A percentile compares a stretch with the other conserved stretches of the same genome.
phyloP scores from a whole-genome alignment of 1,284 basidiomycete species.

The Crepidotus sp. region DNA sequence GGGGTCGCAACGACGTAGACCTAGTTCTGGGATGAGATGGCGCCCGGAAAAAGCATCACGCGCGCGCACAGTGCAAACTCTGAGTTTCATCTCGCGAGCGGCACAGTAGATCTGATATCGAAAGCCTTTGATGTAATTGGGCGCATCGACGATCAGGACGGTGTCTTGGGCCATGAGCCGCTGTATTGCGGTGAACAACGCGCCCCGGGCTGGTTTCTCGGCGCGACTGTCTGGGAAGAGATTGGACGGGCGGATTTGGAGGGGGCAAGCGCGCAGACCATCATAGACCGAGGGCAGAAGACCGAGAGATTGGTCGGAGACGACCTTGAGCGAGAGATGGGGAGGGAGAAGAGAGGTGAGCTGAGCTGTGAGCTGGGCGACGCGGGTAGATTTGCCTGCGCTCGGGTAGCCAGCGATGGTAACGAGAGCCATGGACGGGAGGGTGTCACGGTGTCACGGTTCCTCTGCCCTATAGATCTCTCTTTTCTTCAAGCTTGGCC shows the following conservation, averaged over 20 bases:
- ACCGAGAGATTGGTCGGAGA: constrained; percentile 22
- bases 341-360: constrained; percentile 27
- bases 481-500: constrained; percentile 12
- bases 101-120: constrained; percentile 98
- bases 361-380: constrained; percentile 53
- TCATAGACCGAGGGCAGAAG: constrained; percentile 8
- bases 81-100: constrained; percentile 78
- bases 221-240: constrained; percentile 55
- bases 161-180: constrained; percentile 65
- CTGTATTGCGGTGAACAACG: constrained; percentile 82
- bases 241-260: not conserved
- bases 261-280: constrained; percentile 3
- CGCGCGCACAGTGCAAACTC: constrained; percentile 79
- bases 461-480: constrained; percentile 5
- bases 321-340: constrained; percentile 5
- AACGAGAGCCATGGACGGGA: constrained; percentile 77
- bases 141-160: constrained; percentile 82
- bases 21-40: constrained; percentile 31
- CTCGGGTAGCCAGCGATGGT: constrained; percentile 88
- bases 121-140: constrained; percentile 97
- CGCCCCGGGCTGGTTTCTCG: constrained; percentile 85
- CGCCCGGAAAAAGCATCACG: not conserved
- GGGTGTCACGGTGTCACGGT: too few species aligned
- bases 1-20: constrained; percentile 71
- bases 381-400: constrained; percentile 79